phyloP scores from a whole-genome alignment of 805 yeast genomes.

The Candida manassasensis region DNA sequence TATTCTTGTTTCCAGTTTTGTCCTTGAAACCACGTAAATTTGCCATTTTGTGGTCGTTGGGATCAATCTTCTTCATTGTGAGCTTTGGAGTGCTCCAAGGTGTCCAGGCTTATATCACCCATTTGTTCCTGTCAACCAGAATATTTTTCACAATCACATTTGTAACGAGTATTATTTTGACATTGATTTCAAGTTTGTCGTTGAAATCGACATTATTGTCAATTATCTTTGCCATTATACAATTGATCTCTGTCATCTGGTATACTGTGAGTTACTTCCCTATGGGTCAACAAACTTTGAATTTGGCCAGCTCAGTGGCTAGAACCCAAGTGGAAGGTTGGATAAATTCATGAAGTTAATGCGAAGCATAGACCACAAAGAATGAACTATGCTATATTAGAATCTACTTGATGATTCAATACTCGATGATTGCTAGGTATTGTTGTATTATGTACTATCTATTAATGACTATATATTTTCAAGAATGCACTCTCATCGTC shows the following conservation, averaged over 20 bases:
- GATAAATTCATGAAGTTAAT: slow-evolving; percentile 34
- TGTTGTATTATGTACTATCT: slow-evolving; percentile 8
- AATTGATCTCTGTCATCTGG: slow-evolving; percentile 39
- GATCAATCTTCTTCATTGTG: slow-evolving; percentile 41
- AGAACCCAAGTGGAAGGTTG: slow-evolving; percentile 41
- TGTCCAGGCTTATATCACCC: slow-evolving; percentile 34
- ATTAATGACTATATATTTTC: slow-evolving; percentile 10
- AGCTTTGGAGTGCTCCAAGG: slow-evolving; percentile 46
- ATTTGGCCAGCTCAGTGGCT: slow-evolving; percentile 39
- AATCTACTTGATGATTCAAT: no score
- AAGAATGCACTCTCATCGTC: slow-evolving; percentile 13
- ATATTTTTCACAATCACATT: slow-evolving; percentile 36
- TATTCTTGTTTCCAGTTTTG: slow-evolving; percentile 40
- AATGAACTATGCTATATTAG: no score
- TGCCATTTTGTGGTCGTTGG: slow-evolving; percentile 45
- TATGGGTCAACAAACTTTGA: slow-evolving; percentile 41
- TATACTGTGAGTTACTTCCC: slow-evolving; percentile 46
- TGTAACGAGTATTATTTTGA: slow-evolving; percentile 35
- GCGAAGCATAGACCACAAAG: no score
- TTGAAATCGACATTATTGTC: slow-evolving; percentile 36
- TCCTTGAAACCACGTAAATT: slow-evolving; percentile 41
- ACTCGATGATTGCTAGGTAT: no score
- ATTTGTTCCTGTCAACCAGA: slow-evolving; percentile 39
- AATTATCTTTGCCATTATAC: slow-evolving; percentile 37
- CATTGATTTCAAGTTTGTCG: slow-evolving; percentile 32